Conservation (phyloP, 2,329 filamentous ascomycete genomes). For the Diaporthe amygdali region DNA sequence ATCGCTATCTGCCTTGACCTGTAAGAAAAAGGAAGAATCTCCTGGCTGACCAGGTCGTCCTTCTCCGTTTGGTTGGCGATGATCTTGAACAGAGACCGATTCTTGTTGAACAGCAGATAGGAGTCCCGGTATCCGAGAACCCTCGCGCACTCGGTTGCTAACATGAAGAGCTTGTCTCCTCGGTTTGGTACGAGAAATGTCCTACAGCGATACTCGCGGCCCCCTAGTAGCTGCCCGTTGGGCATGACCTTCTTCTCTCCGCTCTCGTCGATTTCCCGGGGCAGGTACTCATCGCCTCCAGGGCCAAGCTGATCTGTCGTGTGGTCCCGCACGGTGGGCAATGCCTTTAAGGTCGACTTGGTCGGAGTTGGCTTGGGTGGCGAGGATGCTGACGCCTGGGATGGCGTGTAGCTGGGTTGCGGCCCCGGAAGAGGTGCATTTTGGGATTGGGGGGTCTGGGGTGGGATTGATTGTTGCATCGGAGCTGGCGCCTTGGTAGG, state of each 20-base stretch:
- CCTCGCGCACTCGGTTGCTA: conserved; percentile 94
- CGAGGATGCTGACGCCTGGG: conserved; percentile 56
- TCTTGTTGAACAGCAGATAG: conserved; percentile 99
- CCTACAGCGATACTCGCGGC: conserved; percentile 87
- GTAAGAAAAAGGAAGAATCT: conserved; percentile 96
- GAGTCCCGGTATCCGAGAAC: conserved; percentile 94
- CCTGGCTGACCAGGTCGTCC: conserved; percentile 92
- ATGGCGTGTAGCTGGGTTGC: conserved; percentile 40
- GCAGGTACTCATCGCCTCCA: conserved; percentile 92
- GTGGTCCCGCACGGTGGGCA: conserved; percentile 95
- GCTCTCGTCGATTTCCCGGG: conserved; percentile 88
- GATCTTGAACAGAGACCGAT: conserved; percentile 94
- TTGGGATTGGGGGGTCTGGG: conserved; percentile 33
- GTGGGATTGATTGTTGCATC: conserved; percentile 40
- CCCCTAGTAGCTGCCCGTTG: conserved; percentile 81
- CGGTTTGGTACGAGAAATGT: conserved; percentile 93
- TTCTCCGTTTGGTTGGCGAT: conserved; percentile 96
- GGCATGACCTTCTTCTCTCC: conserved; percentile 92
- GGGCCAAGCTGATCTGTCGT: conserved; percentile 93
- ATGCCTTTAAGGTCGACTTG: conserved; percentile 86
- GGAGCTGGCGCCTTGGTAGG: conserved; percentile 58
- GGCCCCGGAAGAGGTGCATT: conserved; percentile 35
- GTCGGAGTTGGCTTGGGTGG: conserved; percentile 82
- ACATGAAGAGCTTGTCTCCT: conserved; percentile 96
- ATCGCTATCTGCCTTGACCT: conserved; percentile 98